Evolutionary conservation across 2,329 filamentous ascomycete genomes (phyloP).

Genomic region (Colletotrichum cereale): DNA sequence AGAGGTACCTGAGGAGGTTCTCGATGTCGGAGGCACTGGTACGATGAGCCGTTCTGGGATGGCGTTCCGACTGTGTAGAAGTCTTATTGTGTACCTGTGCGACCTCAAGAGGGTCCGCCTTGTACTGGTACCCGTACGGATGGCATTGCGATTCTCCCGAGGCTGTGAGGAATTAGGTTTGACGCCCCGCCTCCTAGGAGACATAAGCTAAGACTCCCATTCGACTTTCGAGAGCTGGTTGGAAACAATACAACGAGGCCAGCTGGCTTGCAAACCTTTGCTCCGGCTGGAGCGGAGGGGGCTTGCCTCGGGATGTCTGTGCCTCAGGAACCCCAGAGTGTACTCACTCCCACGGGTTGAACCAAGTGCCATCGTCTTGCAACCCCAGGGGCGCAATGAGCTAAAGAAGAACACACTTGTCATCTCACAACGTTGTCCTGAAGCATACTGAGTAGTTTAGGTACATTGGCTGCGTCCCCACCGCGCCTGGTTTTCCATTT

Average conservation of each 20-base stretch:
- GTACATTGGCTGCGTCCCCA: neutral
- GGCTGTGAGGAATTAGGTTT: constrained; percentile 14
- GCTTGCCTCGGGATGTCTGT: neutral
- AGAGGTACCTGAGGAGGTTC: constrained; percentile 6
- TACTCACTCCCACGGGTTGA: neutral
- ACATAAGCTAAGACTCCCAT: neutral
- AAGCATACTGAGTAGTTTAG: neutral
- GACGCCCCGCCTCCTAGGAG: constrained; percentile 4
- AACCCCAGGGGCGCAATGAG: neutral
- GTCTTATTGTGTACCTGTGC: no score
- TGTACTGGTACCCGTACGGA: no score
- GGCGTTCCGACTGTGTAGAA: constrained; percentile 5
- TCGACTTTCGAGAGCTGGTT: neutral
- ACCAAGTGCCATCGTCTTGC: neutral
- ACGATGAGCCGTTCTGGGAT: constrained; percentile 9
- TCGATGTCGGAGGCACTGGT: neutral
- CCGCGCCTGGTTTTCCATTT: neutral
- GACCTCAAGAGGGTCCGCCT: no score
- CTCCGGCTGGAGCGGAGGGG: neutral
- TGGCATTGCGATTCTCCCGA: constrained; percentile 11
- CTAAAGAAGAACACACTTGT: neutral
- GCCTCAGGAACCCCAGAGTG: neutral
- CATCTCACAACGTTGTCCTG: neutral
- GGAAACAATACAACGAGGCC: neutral
- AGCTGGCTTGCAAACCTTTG: constrained; percentile 6